Base-by-base conservation (phyloP, 2,329 filamentous ascomycete genomes). In the Phoma sp. region DNA sequence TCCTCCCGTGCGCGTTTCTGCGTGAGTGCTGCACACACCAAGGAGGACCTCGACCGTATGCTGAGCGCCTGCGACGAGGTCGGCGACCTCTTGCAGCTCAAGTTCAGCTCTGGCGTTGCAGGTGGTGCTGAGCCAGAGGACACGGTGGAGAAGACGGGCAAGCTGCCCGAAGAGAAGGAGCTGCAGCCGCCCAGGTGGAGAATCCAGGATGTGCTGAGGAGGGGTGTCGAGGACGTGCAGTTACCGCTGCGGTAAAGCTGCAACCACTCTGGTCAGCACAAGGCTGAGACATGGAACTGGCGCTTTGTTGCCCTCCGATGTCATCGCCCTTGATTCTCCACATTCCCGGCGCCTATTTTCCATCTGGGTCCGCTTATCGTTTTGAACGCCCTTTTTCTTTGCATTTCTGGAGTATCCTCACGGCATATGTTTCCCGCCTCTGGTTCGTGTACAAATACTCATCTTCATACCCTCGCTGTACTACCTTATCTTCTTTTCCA, bases 1-100 rank as follows among this genome's bases (percentile, higher is more conserved):
- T 96, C 91, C 59, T 97, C 94, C 19, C 90, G 95, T 61, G 95
- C 92, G 45, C 90, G 95, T 43, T 97, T 99, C 85, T 99, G 95
- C 74, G 87, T 99, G 48, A 96, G 92, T 3, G 88, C 95, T 2
- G 92, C 95, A 1, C 95, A 99, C 81, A 99, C 96, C 78, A 99
- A 99, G 81, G 95, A 99, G 45, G 95, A 99, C 74, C 84, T 99
- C 68, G 95, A 99, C 76, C 88, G 94, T 43, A 80, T 99, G 55
- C 81, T 99, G 45, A 83, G 86, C 4, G 95, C 95, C 15, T 98
- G 94, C 70, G 92, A 98, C 71, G 91, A 98, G 76, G 87, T 97
- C 52, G 93, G 94, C 53, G 91, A 96, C 63, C 85, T 96, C 21
- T 80, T 99, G 51, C 93, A 98, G 77, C 84, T 99, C 73, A 98